These are phyloP conservation scores for Acmispon strigosus DNA, from an alignment of 306 rosid species.

Conservation along the genomic window DNA sequence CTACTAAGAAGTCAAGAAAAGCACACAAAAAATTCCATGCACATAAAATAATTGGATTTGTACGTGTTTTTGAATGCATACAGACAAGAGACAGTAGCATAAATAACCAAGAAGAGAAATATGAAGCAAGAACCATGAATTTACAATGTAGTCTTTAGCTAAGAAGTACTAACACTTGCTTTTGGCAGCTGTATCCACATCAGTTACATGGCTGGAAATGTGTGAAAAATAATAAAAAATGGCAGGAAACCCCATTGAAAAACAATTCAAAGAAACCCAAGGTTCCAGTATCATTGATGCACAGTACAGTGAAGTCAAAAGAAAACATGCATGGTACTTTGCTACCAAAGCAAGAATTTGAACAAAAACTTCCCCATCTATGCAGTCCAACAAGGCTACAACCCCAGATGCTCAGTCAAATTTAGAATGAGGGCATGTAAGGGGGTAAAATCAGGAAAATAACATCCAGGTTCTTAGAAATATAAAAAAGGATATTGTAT, in stretches of 20 bases:
- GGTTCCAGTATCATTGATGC: neutral
- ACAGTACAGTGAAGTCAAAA: neutral
- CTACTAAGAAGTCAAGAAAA: conserved; percentile 61
- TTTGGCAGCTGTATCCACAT: neutral
- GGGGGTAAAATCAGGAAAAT: neutral
- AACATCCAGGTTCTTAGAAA: conserved; percentile 2
- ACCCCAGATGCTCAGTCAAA: neutral
- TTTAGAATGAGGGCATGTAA: neutral
- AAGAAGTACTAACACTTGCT: neutral
- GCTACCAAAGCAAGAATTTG: neutral
- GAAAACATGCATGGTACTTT: neutral
- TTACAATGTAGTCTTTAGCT: neutral
- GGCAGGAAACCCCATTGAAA: neutral
- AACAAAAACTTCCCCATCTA: neutral
- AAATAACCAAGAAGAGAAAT: neutral
- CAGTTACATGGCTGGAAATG: neutral
- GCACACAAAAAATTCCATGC: conserved; percentile 12
- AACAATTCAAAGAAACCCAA: neutral
- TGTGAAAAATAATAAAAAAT: neutral
- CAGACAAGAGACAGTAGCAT: neutral
- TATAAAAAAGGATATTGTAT: conserved; percentile 87
- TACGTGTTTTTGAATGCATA: neutral
- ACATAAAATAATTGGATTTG: neutral
- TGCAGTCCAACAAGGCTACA: neutral
- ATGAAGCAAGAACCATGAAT: neutral